These are phyloP conservation scores for Penstemon newberryi DNA, from an alignment of 257 asterid species.

Conservation along the genomic window DNA sequence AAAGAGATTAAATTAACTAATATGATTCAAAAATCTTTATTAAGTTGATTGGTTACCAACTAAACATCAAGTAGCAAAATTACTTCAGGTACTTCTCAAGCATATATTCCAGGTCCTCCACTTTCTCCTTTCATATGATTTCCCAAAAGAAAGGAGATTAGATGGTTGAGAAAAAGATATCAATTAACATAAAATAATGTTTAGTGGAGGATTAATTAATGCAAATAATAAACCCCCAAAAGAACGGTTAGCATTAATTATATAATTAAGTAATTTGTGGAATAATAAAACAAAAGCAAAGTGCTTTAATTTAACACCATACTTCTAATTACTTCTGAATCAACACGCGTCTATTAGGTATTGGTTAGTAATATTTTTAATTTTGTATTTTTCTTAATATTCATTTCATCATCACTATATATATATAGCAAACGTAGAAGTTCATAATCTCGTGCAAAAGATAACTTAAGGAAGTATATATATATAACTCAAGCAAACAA, in stretches of 20 bases:
- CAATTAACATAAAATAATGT: slow-evolving; percentile 30
- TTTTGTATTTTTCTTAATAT: neutral
- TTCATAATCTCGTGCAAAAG: neutral
- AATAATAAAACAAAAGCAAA: slow-evolving; percentile 20
- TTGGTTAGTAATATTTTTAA: neutral
- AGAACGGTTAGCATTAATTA: slow-evolving; percentile 20
- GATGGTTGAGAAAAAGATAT: slow-evolving; percentile 8
- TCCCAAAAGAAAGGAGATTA: slow-evolving; percentile 14
- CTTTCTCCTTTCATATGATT: slow-evolving; percentile 16
- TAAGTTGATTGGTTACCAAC: neutral
- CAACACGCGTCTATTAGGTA: slow-evolving; percentile 27
- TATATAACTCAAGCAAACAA: neutral
- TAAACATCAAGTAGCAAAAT: slow-evolving; percentile 21
- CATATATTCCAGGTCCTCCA: slow-evolving; percentile 27
- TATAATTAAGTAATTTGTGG: slow-evolving; percentile 13
- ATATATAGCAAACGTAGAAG: neutral
- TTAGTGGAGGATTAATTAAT: slow-evolving; percentile 31
- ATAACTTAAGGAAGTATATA: neutral
- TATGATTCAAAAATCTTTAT: slow-evolving; percentile 14
- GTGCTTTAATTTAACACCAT: slow-evolving; percentile 10
- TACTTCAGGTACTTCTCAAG: slow-evolving; percentile 27
- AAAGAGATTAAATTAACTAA: neutral
- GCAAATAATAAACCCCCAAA: slow-evolving; percentile 21
- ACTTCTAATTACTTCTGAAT: slow-evolving; percentile 16
- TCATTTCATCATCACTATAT: slow-evolving; percentile 26